Base-by-base conservation (phyloP, 345 rosid species). In the Aquilaria malaccensis region DNA sequence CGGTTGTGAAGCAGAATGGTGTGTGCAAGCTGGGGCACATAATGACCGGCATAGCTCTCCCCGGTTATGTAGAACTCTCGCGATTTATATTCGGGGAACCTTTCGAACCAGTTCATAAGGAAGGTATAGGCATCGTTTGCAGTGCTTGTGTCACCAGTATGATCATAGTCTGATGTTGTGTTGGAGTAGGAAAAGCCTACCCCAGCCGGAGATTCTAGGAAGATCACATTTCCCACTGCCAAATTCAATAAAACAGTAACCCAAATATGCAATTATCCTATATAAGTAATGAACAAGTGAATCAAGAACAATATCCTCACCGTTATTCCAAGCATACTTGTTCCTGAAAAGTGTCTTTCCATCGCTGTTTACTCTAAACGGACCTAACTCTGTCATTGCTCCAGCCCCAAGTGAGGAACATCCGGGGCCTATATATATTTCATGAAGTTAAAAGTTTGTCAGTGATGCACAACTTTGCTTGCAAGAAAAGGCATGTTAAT, bases 181-280 rank as follows among this genome's bases (percentile, higher is more conserved):
- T 83, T 83, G 2, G 89, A 81, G 72, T 79, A 81, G 0, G 89
- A 81, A 55, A 79, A 83, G 58, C 81, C 83, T 0, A 80, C 81
- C 4, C 79, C 81, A 0, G 80, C 81, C 0, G 87, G 84, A 11
- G 85, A 77, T 52, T 83, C 87, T 63, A 83, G 56, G 64, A 80
- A 83, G 51, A 83, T 65, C 33, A 83, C 59, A 55, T 80, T 80
- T 33, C 76, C 80, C 62, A 56, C 83, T 79, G 74, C 64, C 64
- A 52, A 31, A 29, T 58, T 41, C 43, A 37, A 37, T 37, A 5
- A 37, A 37, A 37, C 4, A 37, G 43, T 37, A 37, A 37, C 43
- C 2, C 5, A 4, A 9, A 37, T 37, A 37, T 37, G 43, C 43
- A 5, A 3, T 2, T 33, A 33, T 12, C 4, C 14, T 2, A 22